Conservation (phyloP, 2,329 filamentous ascomycete genomes). For the Exserohilum turcica region DNA sequence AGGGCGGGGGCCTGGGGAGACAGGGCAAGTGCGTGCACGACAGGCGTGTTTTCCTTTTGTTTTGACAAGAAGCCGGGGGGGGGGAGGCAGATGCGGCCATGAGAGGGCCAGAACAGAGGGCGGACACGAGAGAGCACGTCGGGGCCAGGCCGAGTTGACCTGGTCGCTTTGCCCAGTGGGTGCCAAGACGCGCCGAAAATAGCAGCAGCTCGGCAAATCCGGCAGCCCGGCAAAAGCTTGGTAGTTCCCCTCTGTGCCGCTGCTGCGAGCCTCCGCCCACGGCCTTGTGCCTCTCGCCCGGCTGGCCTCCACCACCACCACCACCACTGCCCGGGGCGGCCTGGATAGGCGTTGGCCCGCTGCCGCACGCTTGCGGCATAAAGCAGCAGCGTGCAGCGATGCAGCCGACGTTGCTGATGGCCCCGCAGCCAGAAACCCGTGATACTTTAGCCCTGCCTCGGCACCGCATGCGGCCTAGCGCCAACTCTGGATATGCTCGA, state of each 20-base stretch:
- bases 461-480: neutral
- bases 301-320: no score
- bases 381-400: neutral
- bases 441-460: neutral
- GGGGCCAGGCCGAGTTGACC: neutral
- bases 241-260: neutral
- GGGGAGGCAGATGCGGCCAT: no score
- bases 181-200: neutral
- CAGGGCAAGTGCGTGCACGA: constrained; percentile 12
- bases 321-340: no score
- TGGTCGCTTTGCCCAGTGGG: neutral
- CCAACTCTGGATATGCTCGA: neutral
- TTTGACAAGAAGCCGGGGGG: no score
- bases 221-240: neutral
- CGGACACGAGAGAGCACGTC: neutral
- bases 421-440: neutral
- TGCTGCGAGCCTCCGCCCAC: no score
- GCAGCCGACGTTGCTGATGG: neutral
- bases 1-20: constrained; percentile 21
- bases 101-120: neutral
- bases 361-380: neutral
- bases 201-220: neutral
- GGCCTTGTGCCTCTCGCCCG: no score
- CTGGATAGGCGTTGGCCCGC: no score
- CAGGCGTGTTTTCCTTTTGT: no score